Percentiles rank a stretch among this genome's conserved stretches.
Evolutionary conservation across 768 basidiomycete species (phyloP).

Genomic region (Phlebiopsis flavidoalba): DNA sequence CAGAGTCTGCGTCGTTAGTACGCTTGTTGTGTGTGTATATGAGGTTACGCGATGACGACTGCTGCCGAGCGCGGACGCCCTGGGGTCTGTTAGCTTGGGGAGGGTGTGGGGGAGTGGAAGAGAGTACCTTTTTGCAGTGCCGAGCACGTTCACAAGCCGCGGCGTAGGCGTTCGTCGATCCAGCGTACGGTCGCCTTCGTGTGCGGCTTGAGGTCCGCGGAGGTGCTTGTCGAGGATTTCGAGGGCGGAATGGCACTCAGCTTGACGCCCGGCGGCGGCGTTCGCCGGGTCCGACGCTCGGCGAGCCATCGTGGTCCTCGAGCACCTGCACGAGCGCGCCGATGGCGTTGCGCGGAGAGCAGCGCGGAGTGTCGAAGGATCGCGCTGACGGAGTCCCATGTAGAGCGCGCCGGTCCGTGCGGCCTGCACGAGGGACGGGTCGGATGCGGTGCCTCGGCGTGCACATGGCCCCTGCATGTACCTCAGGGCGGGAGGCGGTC

Average conservation of each 20-base stretch:
- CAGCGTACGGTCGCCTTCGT: slow-evolving; percentile 63
- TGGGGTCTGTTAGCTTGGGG: slow-evolving; percentile 21
- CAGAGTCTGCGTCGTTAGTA: slow-evolving; percentile 60
- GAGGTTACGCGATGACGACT: slow-evolving; percentile 77
- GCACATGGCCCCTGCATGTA: slow-evolving; percentile 81
- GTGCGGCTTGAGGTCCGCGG: slow-evolving; percentile 60
- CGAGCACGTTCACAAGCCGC: slow-evolving; percentile 64
- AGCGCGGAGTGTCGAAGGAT: slow-evolving; percentile 45
- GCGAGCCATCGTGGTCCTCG: slow-evolving; percentile 59
- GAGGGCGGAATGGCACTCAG: slow-evolving; percentile 53
- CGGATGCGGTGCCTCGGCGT: slow-evolving; percentile 79
- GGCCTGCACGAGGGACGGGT: slow-evolving; percentile 34
- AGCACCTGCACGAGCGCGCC: slow-evolving; percentile 62
- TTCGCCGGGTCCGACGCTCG: slow-evolving; percentile 27
- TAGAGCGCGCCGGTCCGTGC: slow-evolving; percentile 50
- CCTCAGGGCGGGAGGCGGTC: slow-evolving; percentile 68
- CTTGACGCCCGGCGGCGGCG: slow-evolving; percentile 24
- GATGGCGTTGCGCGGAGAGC: slow-evolving; percentile 43
- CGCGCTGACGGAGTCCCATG: slow-evolving; percentile 62
- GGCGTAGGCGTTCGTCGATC: slow-evolving; percentile 56
- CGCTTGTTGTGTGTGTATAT: slow-evolving; percentile 71
- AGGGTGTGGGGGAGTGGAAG: neutral
- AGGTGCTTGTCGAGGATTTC: slow-evolving; percentile 59
- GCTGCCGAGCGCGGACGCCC: slow-evolving; percentile 75
- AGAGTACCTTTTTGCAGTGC: slow-evolving; percentile 72